Evolutionary conservation across 768 basidiomycete species (phyloP).

Genomic region (Suillus occidentalis): DNA sequence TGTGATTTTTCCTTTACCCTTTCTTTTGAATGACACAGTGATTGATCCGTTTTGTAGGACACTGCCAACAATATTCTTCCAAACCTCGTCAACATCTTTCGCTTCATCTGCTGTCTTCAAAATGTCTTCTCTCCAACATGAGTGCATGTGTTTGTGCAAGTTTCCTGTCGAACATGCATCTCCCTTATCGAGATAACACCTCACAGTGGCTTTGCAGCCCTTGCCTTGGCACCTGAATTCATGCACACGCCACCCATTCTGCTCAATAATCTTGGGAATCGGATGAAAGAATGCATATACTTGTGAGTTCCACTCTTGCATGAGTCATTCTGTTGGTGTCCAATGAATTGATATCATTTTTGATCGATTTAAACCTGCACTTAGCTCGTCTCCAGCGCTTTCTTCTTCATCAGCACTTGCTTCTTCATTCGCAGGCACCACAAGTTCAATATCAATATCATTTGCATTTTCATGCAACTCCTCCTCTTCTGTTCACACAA

Average conservation of each 20-base stretch:
- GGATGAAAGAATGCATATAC: slow-evolving; percentile 31
- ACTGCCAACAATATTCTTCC: slow-evolving; percentile 22
- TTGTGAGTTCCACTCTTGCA: slow-evolving; percentile 25
- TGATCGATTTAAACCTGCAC: slow-evolving; percentile 2
- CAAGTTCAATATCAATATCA: not conserved
- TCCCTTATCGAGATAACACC: slow-evolving; percentile 17
- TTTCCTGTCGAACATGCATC: slow-evolving; percentile 24
- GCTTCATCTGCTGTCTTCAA: slow-evolving; percentile 11
- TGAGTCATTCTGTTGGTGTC: slow-evolving; percentile 15
- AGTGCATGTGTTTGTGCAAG: slow-evolving; percentile 17
- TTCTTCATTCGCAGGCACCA: not conserved
- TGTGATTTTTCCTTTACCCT: slow-evolving; percentile 27
- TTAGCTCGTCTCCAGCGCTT: not conserved
- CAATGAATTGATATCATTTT: not conserved
- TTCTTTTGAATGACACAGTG: slow-evolving; percentile 25
- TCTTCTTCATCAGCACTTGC: no score
- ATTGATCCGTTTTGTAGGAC: slow-evolving; percentile 27
- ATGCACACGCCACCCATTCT: slow-evolving; percentile 19
- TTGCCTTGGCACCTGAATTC: slow-evolving; percentile 23
- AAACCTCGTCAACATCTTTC: not conserved
- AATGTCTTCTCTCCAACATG: slow-evolving; percentile 22
- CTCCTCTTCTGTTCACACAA: no score
- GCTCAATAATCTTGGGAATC: slow-evolving; percentile 16
- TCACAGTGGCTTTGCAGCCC: slow-evolving; percentile 8
- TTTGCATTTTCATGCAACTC: not conserved